Percentiles rank a stretch among this genome's conserved stretches.
These are phyloP conservation scores for Teratosphaeria destructans DNA, from an alignment of 2,329 filamentous ascomycete genomes.

Conservation along the genomic window DNA sequence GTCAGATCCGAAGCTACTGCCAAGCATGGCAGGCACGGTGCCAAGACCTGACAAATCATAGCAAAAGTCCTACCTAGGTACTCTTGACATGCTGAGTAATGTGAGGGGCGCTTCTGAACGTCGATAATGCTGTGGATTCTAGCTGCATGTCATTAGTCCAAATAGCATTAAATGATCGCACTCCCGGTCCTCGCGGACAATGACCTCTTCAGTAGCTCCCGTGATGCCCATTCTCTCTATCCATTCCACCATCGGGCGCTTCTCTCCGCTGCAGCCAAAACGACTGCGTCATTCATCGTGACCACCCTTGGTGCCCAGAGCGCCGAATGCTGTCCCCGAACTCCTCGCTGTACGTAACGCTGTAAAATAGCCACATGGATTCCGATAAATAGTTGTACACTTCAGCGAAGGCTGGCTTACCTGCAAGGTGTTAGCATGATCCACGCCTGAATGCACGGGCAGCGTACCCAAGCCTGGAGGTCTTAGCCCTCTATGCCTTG, in stretches of 20 bases:
- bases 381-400: not conserved
- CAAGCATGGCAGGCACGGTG: not conserved
- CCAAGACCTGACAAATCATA: not conserved
- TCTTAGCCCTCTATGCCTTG: not conserved
- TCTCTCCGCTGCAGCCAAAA: not conserved
- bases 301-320: not conserved
- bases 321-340: not conserved
- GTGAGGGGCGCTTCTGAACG: too few species aligned
- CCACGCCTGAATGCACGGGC: not conserved
- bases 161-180: not conserved
- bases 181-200: not conserved
- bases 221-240: not conserved
- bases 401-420: not conserved
- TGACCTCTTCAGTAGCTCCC: not conserved
- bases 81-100: too few species aligned
- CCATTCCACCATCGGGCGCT: not conserved
- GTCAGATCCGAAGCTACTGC: not conserved
- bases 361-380: not conserved
- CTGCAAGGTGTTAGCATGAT: not conserved
- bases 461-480: not conserved
- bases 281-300: not conserved
- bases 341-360: not conserved
- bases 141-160: not conserved
- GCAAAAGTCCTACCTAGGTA: not conserved
- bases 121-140: not conserved